Evolutionary conservation across 192 early-diverging fungal genomes (phyloP).

Genomic region (Chytriomyces sp.): DNA sequence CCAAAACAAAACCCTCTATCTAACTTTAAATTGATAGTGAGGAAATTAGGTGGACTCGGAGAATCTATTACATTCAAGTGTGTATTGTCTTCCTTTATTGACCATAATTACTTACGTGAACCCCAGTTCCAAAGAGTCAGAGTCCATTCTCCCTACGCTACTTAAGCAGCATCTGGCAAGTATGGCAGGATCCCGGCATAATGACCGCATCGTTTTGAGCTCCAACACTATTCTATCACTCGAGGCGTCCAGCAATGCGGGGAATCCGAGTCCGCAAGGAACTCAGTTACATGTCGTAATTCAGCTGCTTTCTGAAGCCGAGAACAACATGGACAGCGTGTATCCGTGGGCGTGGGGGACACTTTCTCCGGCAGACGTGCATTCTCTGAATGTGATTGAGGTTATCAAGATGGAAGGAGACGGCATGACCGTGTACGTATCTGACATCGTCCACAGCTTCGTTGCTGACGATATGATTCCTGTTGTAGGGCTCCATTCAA

Average conservation of each 20-base stretch:
- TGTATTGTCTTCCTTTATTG: neutral
- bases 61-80: neutral
- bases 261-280: neutral
- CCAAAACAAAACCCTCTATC: neutral
- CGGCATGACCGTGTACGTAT: neutral
- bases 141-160: neutral
- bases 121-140: neutral
- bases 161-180: neutral
- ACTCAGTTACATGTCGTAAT: neutral
- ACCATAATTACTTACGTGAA: neutral
- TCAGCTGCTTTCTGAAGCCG: neutral
- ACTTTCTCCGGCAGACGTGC: neutral
- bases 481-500: neutral
- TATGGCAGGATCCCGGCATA: neutral
- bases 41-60: neutral
- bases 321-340: neutral
- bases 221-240: constrained; percentile 8
- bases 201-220: neutral
- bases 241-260: neutral
- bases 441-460: too few relatives aligned
- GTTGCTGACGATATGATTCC: too few relatives aligned
- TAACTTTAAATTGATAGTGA: constrained; percentile 1
- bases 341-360: neutral
- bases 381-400: neutral
- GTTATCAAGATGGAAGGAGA: constrained; percentile 1